Conservation (phyloP, 1,139 yeast genomes). For the Geotrichum restrictum region DNA sequence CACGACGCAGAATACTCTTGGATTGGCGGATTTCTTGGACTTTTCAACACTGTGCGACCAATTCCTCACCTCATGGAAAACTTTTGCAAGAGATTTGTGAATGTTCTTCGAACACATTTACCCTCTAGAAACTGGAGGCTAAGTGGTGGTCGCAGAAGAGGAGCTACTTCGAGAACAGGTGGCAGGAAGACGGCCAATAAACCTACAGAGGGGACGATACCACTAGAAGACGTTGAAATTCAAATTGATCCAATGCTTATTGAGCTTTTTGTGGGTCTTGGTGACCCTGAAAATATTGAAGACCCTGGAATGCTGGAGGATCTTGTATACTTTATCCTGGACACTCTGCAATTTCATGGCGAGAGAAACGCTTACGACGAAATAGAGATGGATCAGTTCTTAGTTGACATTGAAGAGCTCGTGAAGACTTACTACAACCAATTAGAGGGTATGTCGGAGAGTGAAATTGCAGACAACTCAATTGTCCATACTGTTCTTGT, state of each 20-base stretch:
- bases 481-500: constrained; percentile 61
- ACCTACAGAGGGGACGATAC: background rate
- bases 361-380: constrained; percentile 62
- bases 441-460: constrained; percentile 8
- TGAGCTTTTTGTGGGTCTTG: constrained; percentile 51
- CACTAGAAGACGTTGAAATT: constrained; percentile 28
- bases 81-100: constrained; percentile 43
- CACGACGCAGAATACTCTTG: constrained; percentile 58
- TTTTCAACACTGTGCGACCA: constrained; percentile 45
- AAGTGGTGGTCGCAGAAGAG: constrained; percentile 13
- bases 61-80: constrained; percentile 35
- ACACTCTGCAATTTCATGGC: constrained; percentile 59
- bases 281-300: constrained; percentile 37
- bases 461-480: background rate
- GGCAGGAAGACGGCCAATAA: constrained; percentile 9
- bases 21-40: constrained; percentile 76
- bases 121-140: constrained; percentile 34
- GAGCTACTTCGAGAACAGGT: constrained; percentile 9
- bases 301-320: constrained; percentile 54
- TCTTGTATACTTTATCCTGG: constrained; percentile 58
- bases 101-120: constrained; percentile 36
- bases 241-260: constrained; percentile 51
- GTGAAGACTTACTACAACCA: constrained; percentile 37
- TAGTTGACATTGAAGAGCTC: constrained; percentile 49
- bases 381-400: constrained; percentile 51